These are phyloP conservation scores for Fusarium goolgardi DNA, from an alignment of 2,329 filamentous ascomycete genomes.

Conservation along the genomic window DNA sequence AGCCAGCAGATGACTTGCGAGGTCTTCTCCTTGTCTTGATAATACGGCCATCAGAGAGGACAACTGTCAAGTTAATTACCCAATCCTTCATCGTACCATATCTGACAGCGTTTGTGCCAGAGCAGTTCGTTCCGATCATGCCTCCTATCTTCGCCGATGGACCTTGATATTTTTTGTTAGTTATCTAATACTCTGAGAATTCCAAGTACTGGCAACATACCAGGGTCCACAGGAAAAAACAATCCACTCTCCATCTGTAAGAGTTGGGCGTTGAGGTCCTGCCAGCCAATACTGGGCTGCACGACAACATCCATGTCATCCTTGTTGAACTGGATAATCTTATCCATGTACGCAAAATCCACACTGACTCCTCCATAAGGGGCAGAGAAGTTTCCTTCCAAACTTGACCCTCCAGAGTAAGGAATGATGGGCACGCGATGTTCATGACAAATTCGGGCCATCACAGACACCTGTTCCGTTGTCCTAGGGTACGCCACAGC, in stretches of 20 bases:
- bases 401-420: slow-evolving; percentile 85
- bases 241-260: slow-evolving; percentile 78
- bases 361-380: slow-evolving; percentile 89
- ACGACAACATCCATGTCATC: slow-evolving; percentile 94
- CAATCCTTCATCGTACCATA: slow-evolving; percentile 92
- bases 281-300: slow-evolving; percentile 92
- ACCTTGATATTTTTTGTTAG: slow-evolving; percentile 50
- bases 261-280: slow-evolving; percentile 80
- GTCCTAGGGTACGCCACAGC: slow-evolving; percentile 72
- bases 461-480: slow-evolving; percentile 69
- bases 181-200: not conserved
- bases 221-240: slow-evolving; percentile 92
- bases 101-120: slow-evolving; percentile 81
- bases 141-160: slow-evolving; percentile 80
- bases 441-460: slow-evolving; percentile 78
- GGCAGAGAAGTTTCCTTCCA: slow-evolving; percentile 91
- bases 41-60: slow-evolving; percentile 80
- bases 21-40: slow-evolving; percentile 84
- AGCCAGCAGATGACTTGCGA: slow-evolving; percentile 83
- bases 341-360: slow-evolving; percentile 89
- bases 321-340: slow-evolving; percentile 80
- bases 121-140: slow-evolving; percentile 84
- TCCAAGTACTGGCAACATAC: slow-evolving; percentile 51
- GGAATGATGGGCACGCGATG: slow-evolving; percentile 86
- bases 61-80: slow-evolving; percentile 85